Evolutionary conservation across 805 yeast species (phyloP).

Genomic region (Wickerhamomyces xylosicus): DNA sequence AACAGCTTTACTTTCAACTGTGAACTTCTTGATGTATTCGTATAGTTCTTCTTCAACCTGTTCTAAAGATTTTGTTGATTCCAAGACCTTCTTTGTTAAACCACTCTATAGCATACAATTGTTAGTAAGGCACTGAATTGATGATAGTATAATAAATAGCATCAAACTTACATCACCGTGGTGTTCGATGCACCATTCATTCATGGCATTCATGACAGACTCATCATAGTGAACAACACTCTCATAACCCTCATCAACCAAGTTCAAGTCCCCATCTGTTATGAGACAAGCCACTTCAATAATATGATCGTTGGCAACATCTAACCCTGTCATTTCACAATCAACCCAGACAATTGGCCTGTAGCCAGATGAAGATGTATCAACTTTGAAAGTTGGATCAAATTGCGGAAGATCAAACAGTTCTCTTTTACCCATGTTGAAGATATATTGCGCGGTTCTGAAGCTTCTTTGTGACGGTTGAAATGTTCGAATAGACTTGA

Average conservation of each 20-base stretch:
- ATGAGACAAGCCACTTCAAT: slow-evolving; percentile 87
- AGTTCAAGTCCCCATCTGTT: slow-evolving; percentile 72
- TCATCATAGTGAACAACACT: slow-evolving; percentile 66
- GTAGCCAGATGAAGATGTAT: slow-evolving; percentile 9
- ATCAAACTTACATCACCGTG: slow-evolving; percentile 44
- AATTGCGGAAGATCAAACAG: slow-evolving; percentile 12
- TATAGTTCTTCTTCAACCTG: slow-evolving; percentile 60
- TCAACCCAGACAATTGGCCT: slow-evolving; percentile 83
- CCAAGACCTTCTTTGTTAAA: slow-evolving; percentile 58
- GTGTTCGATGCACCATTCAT: slow-evolving; percentile 78
- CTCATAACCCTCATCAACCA: slow-evolving; percentile 74
- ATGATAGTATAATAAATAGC: no score
- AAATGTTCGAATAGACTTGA: neutral
- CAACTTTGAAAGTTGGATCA: slow-evolving; percentile 6
- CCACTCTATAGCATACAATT: slow-evolving; percentile 36
- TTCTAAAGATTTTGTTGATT: slow-evolving; percentile 38
- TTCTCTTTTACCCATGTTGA: slow-evolving; percentile 5
- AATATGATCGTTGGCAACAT: slow-evolving; percentile 69
- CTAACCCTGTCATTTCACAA: slow-evolving; percentile 97
- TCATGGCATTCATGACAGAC: slow-evolving; percentile 58
- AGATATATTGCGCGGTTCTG: neutral
- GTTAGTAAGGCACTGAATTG: no score
- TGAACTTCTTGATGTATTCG: slow-evolving; percentile 44
- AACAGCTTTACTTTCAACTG: slow-evolving; percentile 50
- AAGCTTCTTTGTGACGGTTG: neutral